These are phyloP conservation scores for Cicer yamashitae DNA, from an alignment of 306 rosid species.

Conservation along the genomic window DNA sequence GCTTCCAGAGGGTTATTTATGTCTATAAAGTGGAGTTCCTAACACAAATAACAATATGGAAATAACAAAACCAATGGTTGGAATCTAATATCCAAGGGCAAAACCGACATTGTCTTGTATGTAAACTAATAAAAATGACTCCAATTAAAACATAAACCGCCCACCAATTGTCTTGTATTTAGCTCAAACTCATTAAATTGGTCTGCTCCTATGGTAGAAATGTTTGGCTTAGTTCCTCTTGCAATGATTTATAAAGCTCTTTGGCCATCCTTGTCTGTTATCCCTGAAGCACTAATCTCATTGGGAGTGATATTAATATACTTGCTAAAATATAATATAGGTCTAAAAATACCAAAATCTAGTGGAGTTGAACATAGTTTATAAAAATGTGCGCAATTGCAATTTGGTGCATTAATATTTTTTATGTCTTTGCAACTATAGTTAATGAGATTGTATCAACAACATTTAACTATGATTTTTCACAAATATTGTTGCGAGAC, in stretches of 20 bases:
- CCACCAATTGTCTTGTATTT: constrained; percentile 71
- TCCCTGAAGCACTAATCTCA: constrained; percentile 21
- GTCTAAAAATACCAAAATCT: neutral
- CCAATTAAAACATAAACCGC: constrained; percentile 71
- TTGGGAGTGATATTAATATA: constrained; percentile 60
- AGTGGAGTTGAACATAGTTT: neutral
- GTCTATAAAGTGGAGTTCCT: constrained; percentile 75
- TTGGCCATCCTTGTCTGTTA: constrained; percentile 47
- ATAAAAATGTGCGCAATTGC: neutral
- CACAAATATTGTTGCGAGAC: too few species aligned
- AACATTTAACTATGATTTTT: neutral
- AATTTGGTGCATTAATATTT: neutral
- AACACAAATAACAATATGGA: constrained; percentile 64
- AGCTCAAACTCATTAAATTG: constrained; percentile 81
- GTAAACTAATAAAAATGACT: constrained; percentile 67
- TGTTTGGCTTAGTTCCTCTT: constrained; percentile 89
- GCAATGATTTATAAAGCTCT: constrained; percentile 69
- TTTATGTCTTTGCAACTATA: neutral
- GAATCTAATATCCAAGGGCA: constrained; percentile 85
- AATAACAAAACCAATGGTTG: constrained; percentile 68
- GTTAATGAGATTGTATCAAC: neutral
- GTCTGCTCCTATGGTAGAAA: constrained; percentile 89
- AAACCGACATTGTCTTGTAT: constrained; percentile 83
- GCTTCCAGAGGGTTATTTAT: constrained; percentile 72
- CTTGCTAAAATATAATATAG: neutral